These are phyloP conservation scores for Globisporangium ultimum DNA, from an alignment of 352 stramenopile genomes.

Conservation along the genomic window DNA sequence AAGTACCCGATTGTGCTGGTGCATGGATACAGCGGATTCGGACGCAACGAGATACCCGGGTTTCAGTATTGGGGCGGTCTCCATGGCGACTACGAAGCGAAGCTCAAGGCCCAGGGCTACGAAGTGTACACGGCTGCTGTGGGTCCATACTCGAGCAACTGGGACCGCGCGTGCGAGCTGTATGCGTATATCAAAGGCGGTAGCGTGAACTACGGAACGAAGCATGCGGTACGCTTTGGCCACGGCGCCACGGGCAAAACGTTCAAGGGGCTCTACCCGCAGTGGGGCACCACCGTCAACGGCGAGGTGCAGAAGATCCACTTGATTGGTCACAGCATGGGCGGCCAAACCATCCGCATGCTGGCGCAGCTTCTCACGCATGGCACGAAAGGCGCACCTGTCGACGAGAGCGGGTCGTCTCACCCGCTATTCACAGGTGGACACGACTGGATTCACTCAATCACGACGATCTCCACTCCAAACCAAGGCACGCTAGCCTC, in stretches of 20 bases:
- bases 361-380: conserved; percentile 35
- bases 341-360: conserved; percentile 39
- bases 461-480: conserved; percentile 22
- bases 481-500: conserved; percentile 27
- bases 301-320: too few relatives aligned
- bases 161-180: conserved; percentile 48
- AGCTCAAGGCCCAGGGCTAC: conserved; percentile 26
- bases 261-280: conserved; percentile 29
- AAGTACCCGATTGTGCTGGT: conserved; percentile 34
- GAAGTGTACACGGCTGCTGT: conserved; percentile 26
- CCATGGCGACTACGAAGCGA: conserved; percentile 27
- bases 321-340: conserved; percentile 41
- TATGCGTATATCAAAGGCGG: conserved; percentile 48
- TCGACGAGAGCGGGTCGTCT: conserved; percentile 16
- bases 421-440: conserved; percentile 23
- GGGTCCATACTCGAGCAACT: conserved; percentile 34
- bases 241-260: conserved; percentile 27
- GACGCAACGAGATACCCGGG: conserved; percentile 21
- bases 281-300: conserved; percentile 34
- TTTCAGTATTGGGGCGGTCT: conserved; percentile 32
- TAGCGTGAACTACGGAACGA: conserved; percentile 34
- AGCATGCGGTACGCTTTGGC: conserved; percentile 23
- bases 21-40: conserved; percentile 37
- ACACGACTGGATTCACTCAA: conserved; percentile 36
- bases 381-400: conserved; percentile 23